Percentiles rank a stretch among this genome's conserved stretches.
Evolutionary conservation across 2,329 filamentous ascomycete species (phyloP).

Genomic region (Pseudodiploospora longispora): DNA sequence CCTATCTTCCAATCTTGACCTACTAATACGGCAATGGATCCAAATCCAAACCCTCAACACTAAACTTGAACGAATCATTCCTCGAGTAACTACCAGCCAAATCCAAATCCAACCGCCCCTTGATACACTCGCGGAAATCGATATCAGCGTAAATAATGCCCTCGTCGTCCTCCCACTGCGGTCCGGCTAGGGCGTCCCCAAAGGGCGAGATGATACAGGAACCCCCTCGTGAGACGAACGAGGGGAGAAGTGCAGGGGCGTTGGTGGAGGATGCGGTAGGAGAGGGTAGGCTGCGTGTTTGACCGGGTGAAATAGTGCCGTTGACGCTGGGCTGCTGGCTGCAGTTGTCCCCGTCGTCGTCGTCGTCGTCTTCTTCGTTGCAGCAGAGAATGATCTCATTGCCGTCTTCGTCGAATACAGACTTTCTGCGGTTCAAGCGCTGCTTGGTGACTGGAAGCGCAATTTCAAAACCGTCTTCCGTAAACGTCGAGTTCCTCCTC

Average conservation of each 20-base stretch:
- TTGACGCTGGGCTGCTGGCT: not conserved
- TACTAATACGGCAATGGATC: conserved; percentile 46
- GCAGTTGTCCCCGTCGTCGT: conserved; percentile 9
- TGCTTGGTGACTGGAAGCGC: conserved; percentile 28
- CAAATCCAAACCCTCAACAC: conserved; percentile 50
- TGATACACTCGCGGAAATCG: conserved; percentile 80
- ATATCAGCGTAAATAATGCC: conserved; percentile 63
- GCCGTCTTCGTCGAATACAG: conserved; percentile 44
- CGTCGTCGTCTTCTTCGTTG: conserved; percentile 14
- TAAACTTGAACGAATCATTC: conserved; percentile 55
- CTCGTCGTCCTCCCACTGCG: conserved; percentile 72
- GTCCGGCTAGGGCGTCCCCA: conserved; percentile 71
- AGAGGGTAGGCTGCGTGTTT: not conserved
- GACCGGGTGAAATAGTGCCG: not conserved
- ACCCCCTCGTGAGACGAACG: conserved; percentile 64
- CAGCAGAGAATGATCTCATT: conserved; percentile 45
- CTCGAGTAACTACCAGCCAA: conserved; percentile 79
- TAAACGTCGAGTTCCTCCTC: conserved; percentile 31
- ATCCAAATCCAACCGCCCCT: conserved; percentile 75
- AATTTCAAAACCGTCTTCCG: conserved; percentile 40
- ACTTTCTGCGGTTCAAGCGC: conserved; percentile 26
- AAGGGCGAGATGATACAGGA: conserved; percentile 74
- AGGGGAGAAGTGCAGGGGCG: not conserved
- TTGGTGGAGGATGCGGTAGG: not conserved
- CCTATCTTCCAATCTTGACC: too few relatives aligned